Conservation (phyloP, 305 asterid genomes). For the Solanum hybrid region DNA sequence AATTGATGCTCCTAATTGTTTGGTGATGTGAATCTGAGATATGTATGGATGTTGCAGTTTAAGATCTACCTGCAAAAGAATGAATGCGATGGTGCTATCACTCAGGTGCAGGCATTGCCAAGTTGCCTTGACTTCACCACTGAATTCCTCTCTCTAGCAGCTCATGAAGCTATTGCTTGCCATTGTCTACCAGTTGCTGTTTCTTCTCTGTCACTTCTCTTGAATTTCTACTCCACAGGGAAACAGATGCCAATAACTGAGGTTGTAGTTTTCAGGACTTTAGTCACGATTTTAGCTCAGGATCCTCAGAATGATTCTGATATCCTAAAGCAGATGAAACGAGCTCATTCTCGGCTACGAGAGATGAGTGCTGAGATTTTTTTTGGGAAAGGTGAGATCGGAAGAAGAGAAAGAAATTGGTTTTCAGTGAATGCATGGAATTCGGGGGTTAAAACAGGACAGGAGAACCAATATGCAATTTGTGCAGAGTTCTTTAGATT, state of each 20-base stretch:
- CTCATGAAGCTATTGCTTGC: conserved; percentile 87
- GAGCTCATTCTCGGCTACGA: conserved; percentile 46
- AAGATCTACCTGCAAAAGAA: conserved; percentile 77
- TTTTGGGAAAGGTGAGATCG: conserved; percentile 75
- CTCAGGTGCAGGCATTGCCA: conserved; percentile 89
- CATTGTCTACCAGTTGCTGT: conserved; percentile 60
- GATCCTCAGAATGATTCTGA: conserved; percentile 45
- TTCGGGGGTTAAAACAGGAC: conserved; percentile 64
- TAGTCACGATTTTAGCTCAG: conserved; percentile 58
- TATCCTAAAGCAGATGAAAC: conserved; percentile 63
- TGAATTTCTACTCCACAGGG: conserved; percentile 53
- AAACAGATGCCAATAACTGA: conserved; percentile 62
- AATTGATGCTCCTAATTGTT: neutral
- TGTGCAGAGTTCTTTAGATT: conserved; percentile 67
- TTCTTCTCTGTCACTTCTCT: conserved; percentile 66
- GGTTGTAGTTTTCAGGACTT: conserved; percentile 74
- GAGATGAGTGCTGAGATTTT: conserved; percentile 59
- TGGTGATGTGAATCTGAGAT: conserved; percentile 13
- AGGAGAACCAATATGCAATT: conserved; percentile 43
- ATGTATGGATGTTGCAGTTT: conserved; percentile 46
- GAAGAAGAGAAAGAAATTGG: conserved; percentile 84
- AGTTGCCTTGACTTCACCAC: conserved; percentile 85
- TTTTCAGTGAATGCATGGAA: conserved; percentile 82
- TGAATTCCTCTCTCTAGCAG: conserved; percentile 82
- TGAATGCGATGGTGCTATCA: conserved; percentile 44